Evolutionary conservation across 371 early-diverging fungal species (phyloP).

Genomic region (Syncephalastrum racemosum): DNA sequence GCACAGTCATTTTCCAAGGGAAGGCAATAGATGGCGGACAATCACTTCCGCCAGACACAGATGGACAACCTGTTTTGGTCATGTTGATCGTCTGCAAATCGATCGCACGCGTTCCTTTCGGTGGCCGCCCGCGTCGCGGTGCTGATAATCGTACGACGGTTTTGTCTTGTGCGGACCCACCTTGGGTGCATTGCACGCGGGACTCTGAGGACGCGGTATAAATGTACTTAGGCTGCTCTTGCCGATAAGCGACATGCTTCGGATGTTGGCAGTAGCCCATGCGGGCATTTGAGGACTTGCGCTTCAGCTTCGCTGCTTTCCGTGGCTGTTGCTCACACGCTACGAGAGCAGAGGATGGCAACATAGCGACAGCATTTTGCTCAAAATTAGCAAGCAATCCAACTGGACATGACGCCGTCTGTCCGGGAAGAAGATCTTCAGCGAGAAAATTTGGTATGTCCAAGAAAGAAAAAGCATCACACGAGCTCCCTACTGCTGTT

Average conservation of each 20-base stretch:
- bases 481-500: too few relatives aligned
- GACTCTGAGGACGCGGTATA: background rate
- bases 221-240: background rate
- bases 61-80: background rate
- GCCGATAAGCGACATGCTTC: conserved; percentile 20
- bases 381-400: too few relatives aligned
- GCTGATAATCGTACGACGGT: conserved; percentile 2
- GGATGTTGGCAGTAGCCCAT: conserved; percentile 28
- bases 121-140: conserved; percentile 43
- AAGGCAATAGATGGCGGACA: background rate
- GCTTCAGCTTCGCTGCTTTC: too few relatives aligned
- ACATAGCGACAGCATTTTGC: too few relatives aligned
- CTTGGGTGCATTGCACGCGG: background rate
- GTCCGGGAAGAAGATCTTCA: too few relatives aligned
- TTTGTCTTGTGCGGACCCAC: background rate
- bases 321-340: too few relatives aligned
- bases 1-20: conserved; percentile 25
- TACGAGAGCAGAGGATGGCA: too few relatives aligned
- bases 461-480: too few relatives aligned
- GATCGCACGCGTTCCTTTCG: conserved; percentile 35
- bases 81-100: conserved; percentile 6
- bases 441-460: too few relatives aligned
- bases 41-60: background rate
- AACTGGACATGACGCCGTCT: too few relatives aligned
- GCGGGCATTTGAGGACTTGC: conserved; percentile 7